A percentile compares a stretch with the other conserved stretches of the same genome.
Conservation (phyloP, 305 asterid genomes). For the Ajuga reptans region DNA sequence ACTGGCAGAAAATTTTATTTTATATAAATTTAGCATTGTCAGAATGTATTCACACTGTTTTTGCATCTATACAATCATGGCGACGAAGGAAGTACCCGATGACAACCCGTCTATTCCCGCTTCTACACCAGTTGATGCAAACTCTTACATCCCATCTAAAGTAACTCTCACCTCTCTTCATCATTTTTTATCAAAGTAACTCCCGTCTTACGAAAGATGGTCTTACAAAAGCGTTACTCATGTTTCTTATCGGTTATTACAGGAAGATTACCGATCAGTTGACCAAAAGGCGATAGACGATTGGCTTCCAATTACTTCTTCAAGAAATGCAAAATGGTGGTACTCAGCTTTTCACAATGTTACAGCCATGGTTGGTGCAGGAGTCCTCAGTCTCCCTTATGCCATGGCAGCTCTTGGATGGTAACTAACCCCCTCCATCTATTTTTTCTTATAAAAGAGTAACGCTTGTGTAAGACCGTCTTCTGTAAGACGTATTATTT, state of each 20-base stretch:
- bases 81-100: slow-evolving; percentile 7
- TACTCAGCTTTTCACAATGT: slow-evolving; percentile 38
- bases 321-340: slow-evolving; percentile 38
- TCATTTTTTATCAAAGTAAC: no score
- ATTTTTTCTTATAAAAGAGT: no score
- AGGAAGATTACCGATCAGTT: slow-evolving; percentile 23
- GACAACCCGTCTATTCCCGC: slow-evolving; percentile 13
- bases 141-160: slow-evolving; percentile 13
- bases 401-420: slow-evolving; percentile 39
- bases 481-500: no score
- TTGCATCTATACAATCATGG: slow-evolving; percentile 4
- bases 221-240: no score
- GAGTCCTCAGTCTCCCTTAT: slow-evolving; percentile 35
- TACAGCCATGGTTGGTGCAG: slow-evolving; percentile 37
- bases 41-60: not conserved
- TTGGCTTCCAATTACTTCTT: slow-evolving; percentile 40
- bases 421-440: slow-evolving; percentile 1
- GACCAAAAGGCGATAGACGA: slow-evolving; percentile 34
- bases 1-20: not conserved
- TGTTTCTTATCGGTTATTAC: not conserved
- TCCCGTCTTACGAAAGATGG: no score
- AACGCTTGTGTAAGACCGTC: no score
- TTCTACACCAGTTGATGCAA: slow-evolving; percentile 12
- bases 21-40: not conserved
- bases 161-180: slow-evolving; percentile 7